phyloP scores from a whole-genome alignment of 139 green algal genomes.

The Asterochloris erici region DNA sequence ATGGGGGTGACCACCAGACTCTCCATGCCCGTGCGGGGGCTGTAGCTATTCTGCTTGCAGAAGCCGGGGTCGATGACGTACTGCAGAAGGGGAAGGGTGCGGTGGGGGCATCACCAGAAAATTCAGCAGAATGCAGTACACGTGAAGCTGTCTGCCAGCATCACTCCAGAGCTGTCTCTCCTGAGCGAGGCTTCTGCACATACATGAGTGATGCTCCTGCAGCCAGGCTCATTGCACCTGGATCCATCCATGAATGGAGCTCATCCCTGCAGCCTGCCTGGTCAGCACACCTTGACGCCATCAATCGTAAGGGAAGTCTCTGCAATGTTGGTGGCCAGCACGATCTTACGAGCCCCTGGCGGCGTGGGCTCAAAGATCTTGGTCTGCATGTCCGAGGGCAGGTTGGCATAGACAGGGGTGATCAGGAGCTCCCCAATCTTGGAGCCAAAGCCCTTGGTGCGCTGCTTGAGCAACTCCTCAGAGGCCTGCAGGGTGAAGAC shows the following conservation, averaged over 20 bases:
- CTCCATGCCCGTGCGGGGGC: slow-evolving; percentile 94
- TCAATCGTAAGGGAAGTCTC: slow-evolving; percentile 98
- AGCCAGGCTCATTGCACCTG: background rate
- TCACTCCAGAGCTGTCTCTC: slow-evolving; percentile 8
- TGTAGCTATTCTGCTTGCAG: slow-evolving; percentile 97
- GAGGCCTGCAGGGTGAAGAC: slow-evolving; percentile 29
- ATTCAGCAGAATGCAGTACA: too few species aligned
- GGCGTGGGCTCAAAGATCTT: slow-evolving; percentile 97
- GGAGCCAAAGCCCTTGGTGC: slow-evolving; percentile 63
- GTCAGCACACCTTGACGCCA: slow-evolving; percentile 75
- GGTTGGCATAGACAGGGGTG: slow-evolving; percentile 95
- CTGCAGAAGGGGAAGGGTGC: slow-evolving; percentile 17
- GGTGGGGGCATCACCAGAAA: too few species aligned
- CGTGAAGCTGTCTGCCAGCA: too few species aligned
- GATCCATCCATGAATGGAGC: too few species aligned
- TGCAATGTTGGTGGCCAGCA: slow-evolving; percentile 98
- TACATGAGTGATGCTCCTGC: background rate
- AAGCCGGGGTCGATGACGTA: slow-evolving; percentile 98
- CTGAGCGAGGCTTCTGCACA: too few species aligned
- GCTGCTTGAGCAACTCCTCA: slow-evolving; percentile 87
- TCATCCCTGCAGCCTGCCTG: background rate
- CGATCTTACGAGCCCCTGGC: slow-evolving; percentile 84
- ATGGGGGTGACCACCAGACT: slow-evolving; percentile 92
- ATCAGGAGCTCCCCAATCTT: slow-evolving; percentile 95
- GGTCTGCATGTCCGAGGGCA: slow-evolving; percentile 89